Conservation (phyloP, 441 rosid species). For the Brassica hybrid region DNA sequence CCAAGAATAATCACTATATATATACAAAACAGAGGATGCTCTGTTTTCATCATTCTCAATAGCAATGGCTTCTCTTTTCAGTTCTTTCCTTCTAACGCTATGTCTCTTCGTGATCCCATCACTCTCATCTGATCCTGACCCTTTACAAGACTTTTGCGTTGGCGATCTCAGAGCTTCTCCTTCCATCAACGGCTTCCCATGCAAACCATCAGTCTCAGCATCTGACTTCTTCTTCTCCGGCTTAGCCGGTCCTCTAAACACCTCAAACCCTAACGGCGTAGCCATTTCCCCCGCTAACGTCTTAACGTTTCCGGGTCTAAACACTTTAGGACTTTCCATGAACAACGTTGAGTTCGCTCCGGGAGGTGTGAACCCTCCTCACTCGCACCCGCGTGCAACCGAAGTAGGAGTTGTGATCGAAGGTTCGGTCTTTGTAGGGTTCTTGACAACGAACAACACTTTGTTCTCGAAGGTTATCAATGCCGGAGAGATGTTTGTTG, state of each 20-base stretch:
- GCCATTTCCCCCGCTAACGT: constrained; percentile 53
- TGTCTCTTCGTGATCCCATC: constrained; percentile 47
- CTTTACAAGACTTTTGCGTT: constrained; percentile 75
- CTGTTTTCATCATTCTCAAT: constrained; percentile 22
- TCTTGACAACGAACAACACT: constrained; percentile 56
- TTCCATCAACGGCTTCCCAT: constrained; percentile 67
- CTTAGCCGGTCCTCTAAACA: constrained; percentile 52
- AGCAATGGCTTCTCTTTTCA: constrained; percentile 38
- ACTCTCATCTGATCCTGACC: constrained; percentile 58
- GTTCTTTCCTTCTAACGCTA: constrained; percentile 16
- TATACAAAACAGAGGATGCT: constrained; percentile 1
- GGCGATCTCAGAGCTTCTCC: constrained; percentile 50
- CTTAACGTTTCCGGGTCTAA: constrained; percentile 61
- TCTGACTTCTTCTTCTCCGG: constrained; percentile 74
- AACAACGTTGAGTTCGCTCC: constrained; percentile 70
- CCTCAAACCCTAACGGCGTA: constrained; percentile 52
- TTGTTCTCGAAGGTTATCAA: constrained; percentile 59
- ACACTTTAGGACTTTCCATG: constrained; percentile 72
- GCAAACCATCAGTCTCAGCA: constrained; percentile 61
- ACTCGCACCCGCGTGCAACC: constrained; percentile 64
- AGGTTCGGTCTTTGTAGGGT: constrained; percentile 73
- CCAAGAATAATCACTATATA: background rate
- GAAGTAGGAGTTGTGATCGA: constrained; percentile 58
- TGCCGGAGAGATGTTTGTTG: constrained; percentile 65
- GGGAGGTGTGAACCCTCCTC: constrained; percentile 69